Conservation (phyloP, 345 rosid species). For the Psidium friedrichsthalianum region DNA sequence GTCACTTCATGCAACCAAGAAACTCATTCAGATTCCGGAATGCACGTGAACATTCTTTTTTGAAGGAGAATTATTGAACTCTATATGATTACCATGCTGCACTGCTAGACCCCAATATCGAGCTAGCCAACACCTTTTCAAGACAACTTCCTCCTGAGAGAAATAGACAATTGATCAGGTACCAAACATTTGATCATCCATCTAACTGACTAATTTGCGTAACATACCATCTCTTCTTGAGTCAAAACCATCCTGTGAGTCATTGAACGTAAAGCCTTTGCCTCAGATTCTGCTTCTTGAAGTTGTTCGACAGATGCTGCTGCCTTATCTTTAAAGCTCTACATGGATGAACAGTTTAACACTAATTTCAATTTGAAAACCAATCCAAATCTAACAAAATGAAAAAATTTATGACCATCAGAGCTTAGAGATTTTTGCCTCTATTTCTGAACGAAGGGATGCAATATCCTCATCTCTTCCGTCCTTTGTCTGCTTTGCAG, state of each 20-base stretch:
- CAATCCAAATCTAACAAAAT: slow-evolving; percentile 1
- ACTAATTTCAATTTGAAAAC: slow-evolving; percentile 3
- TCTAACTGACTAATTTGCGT: background rate
- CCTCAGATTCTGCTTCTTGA: slow-evolving; percentile 80
- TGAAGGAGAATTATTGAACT: background rate
- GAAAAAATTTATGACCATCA: slow-evolving; percentile 3
- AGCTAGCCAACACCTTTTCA: slow-evolving; percentile 99
- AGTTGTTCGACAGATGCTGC: slow-evolving; percentile 51
- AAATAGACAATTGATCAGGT: slow-evolving; percentile 4
- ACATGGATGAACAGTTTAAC: slow-evolving; percentile 5
- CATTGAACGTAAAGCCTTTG: slow-evolving; percentile 76
- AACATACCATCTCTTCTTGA: slow-evolving; percentile 49
- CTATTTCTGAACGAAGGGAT: slow-evolving; percentile 63
- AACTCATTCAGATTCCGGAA: background rate
- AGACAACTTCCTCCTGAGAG: slow-evolving; percentile 88
- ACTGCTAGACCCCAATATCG: slow-evolving; percentile 94
- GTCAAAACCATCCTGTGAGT: slow-evolving; percentile 43
- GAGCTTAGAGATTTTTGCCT: slow-evolving; percentile 32
- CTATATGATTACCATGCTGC: slow-evolving; percentile 37
- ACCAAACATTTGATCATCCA: slow-evolving; percentile 6
- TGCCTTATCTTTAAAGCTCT: slow-evolving; percentile 76
- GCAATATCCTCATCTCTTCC: slow-evolving; percentile 72
- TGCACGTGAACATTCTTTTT: background rate
- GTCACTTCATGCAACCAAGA: background rate
- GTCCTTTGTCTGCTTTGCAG: slow-evolving; percentile 59